Evolutionary conservation across 139 green algal species (phyloP).

Genomic region (Closterium sp.): DNA sequence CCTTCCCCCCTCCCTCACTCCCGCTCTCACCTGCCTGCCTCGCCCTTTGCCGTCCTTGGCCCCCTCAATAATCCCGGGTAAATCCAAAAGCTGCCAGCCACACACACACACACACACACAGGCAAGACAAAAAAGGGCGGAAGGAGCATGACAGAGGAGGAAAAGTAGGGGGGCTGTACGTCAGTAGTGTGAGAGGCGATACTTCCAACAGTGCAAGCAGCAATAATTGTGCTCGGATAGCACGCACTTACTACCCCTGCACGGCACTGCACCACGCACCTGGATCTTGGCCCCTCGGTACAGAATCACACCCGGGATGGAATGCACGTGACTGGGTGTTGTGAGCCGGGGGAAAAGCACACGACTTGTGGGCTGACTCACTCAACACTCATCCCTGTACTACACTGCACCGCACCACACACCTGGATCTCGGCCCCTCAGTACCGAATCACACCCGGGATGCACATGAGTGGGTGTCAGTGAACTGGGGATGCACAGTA

Average conservation of each 20-base stretch:
- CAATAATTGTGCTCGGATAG: no score
- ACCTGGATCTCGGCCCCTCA: conserved; percentile 61
- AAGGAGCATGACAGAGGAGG: not conserved
- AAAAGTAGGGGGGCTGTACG: no score
- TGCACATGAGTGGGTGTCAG: conserved; percentile 92
- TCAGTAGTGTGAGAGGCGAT: no score
- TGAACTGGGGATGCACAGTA: no score
- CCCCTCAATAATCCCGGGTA: conserved; percentile 98
- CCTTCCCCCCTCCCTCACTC: no score
- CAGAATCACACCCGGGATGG: conserved; percentile 85
- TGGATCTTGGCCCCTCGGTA: conserved; percentile 71
- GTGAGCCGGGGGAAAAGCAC: no score
- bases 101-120: not conserved
- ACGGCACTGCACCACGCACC: no score
- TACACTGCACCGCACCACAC: not conserved
- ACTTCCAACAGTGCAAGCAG: no score
- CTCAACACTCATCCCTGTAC: no score
- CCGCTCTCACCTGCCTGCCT: conserved; percentile 68
- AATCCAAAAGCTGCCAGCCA: conserved; percentile 85
- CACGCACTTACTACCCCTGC: no score
- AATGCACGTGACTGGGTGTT: conserved; percentile 95
- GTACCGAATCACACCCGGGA: conserved; percentile 92
- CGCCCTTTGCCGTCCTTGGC: conserved; percentile 94
- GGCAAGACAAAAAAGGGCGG: not conserved
- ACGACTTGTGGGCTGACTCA: no score